These are phyloP conservation scores for Agapanthus africanus DNA, from an alignment of 106 monocot genomes.

Conservation along the genomic window DNA sequence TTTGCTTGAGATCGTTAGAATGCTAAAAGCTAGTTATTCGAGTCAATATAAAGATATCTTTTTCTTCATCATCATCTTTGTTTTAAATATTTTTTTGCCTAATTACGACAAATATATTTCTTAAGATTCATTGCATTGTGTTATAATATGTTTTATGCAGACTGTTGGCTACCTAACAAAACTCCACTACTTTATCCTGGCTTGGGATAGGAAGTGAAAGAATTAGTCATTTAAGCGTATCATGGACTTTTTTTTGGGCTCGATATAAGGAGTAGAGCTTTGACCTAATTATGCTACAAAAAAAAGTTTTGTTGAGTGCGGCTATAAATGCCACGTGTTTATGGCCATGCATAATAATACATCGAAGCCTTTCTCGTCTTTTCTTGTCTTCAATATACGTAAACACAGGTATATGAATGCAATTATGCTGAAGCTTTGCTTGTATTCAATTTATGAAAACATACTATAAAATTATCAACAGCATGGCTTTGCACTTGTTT, in stretches of 20 bases:
- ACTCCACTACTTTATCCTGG: too few relatives aligned
- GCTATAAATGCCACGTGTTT: not conserved
- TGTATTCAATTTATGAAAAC: not conserved
- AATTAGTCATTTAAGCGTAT: too few relatives aligned
- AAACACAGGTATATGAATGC: too few relatives aligned
- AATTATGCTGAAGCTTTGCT: not conserved
- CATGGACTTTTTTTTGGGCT: not conserved
- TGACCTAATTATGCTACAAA: not conserved
- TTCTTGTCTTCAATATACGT: too few relatives aligned
- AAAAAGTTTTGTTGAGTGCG: too few relatives aligned
- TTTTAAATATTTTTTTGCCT: not conserved
- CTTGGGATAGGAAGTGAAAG: too few relatives aligned
- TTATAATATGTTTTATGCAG: not conserved
- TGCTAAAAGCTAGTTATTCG: not conserved
- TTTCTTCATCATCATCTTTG: not conserved
- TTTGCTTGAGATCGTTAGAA: not conserved
- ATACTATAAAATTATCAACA: not conserved
- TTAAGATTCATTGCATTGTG: not conserved
- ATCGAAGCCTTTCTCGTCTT: too few relatives aligned
- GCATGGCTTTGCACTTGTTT: not conserved
- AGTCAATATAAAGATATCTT: not conserved
- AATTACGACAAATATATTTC: not conserved
- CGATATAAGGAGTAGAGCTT: too few relatives aligned
- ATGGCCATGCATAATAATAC: slow-evolving; percentile 1
- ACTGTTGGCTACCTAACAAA: too few relatives aligned